Conservation (phyloP, 1,139 yeast species). For the Candida anutae region DNA sequence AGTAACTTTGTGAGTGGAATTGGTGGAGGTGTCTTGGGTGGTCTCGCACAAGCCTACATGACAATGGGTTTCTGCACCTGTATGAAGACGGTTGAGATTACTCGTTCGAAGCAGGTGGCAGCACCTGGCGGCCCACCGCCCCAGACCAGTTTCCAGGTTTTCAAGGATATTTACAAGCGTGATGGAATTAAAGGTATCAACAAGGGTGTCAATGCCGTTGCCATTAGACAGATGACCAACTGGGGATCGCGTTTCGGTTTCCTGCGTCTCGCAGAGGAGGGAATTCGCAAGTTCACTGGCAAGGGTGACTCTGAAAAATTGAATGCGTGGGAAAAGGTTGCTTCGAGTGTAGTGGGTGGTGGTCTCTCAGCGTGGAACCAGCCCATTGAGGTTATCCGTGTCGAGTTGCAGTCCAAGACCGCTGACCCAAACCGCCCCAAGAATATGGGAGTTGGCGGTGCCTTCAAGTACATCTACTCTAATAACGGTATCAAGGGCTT, state of each 20-base stretch:
- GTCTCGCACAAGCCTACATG: constrained; percentile 90
- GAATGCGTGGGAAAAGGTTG: constrained; percentile 69
- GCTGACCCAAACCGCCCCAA: constrained; percentile 92
- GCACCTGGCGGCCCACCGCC: constrained; percentile 46
- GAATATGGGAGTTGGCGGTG: constrained; percentile 72
- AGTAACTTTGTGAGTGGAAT: constrained; percentile 78
- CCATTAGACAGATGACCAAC: constrained; percentile 95
- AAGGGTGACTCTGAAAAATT: constrained; percentile 59
- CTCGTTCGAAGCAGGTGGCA: constrained; percentile 75
- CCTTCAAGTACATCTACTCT: constrained; percentile 74
- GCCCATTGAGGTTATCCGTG: constrained; percentile 95
- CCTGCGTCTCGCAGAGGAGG: constrained; percentile 85
- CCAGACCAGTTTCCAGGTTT: constrained; percentile 79
- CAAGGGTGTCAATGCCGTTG: constrained; percentile 98
- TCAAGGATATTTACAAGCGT: constrained; percentile 68
- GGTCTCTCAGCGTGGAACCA: constrained; percentile 98
- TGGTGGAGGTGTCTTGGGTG: constrained; percentile 93
- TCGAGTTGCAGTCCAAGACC: constrained; percentile 95
- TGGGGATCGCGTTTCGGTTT: constrained; percentile 98
- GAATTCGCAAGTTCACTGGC: constrained; percentile 55
- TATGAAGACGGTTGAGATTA: constrained; percentile 96
- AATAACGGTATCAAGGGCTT: constrained; percentile 84
- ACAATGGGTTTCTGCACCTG: constrained; percentile 98
- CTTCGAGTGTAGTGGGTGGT: constrained; percentile 91
- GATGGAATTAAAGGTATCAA: constrained; percentile 94